Conservation (phyloP, 192 early-diverging fungal genomes). For the Globomyces pollinis-pini region DNA sequence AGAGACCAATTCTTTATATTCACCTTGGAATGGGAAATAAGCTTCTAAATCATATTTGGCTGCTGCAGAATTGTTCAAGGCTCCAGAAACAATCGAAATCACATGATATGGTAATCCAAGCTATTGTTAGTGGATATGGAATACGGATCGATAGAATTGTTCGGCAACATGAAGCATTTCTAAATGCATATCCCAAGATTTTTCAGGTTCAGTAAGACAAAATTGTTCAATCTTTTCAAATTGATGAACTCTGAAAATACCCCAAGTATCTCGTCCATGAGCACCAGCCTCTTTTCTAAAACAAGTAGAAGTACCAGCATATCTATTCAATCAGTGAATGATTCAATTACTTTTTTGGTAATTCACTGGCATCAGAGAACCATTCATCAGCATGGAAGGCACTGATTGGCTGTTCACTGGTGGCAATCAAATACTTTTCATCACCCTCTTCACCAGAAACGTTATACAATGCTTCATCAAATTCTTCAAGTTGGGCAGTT, state of each 20-base stretch:
- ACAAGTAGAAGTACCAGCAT: conserved; percentile 96
- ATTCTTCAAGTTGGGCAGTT: conserved; percentile 95
- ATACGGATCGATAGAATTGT: conserved; percentile 83
- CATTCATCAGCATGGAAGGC: conserved; percentile 93
- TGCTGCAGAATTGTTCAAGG: conserved; percentile 97
- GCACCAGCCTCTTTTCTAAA: conserved; percentile 99
- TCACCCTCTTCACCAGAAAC: conserved; percentile 40
- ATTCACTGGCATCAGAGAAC: conserved; percentile 88
- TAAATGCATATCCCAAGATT: conserved; percentile 98
- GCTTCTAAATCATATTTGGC: conserved; percentile 99
- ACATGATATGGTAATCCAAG: conserved; percentile 92
- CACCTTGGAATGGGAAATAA: conserved; percentile 98
- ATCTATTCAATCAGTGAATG: too few relatives aligned
- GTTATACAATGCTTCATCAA: conserved; percentile 98
- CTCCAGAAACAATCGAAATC: conserved; percentile 92
- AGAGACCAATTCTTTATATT: conserved; percentile 97
- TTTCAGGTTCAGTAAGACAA: conserved; percentile 89
- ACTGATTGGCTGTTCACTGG: conserved; percentile 96
- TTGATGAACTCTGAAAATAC: conserved; percentile 99
- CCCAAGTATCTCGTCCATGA: conserved; percentile 95
- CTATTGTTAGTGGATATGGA: conserved; percentile 31
- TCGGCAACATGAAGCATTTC: conserved; percentile 88
- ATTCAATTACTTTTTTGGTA: conserved; percentile 79
- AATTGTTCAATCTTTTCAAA: conserved; percentile 99
- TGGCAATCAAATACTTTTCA: conserved; percentile 94